Evolutionary conservation across 2,329 filamentous ascomycete genomes (phyloP).

Genomic region (Chrysoporthe austroafricana): DNA sequence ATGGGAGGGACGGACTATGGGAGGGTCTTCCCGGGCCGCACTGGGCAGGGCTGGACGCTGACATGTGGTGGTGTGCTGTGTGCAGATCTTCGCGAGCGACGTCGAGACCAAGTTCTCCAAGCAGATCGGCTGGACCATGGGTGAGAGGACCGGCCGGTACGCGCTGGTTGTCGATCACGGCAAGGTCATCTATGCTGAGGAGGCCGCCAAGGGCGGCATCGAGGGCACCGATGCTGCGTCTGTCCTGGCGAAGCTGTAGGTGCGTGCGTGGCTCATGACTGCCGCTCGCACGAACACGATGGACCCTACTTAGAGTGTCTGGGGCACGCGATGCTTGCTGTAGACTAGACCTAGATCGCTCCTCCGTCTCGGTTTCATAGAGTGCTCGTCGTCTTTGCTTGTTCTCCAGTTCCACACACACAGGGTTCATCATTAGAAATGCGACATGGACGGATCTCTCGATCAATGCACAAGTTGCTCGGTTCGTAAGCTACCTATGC

Average conservation of each 20-base stretch:
- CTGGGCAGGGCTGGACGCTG: slow-evolving; percentile 11
- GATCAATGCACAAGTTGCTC: slow-evolving; percentile 38
- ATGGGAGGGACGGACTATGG: not conserved
- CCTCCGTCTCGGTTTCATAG: slow-evolving; percentile 7
- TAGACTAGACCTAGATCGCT: slow-evolving; percentile 22
- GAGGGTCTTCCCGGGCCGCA: not conserved
- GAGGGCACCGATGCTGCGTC: slow-evolving; percentile 57
- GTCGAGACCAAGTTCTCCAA: slow-evolving; percentile 71
- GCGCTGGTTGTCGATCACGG: slow-evolving; percentile 82
- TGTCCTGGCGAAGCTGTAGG: slow-evolving; percentile 57
- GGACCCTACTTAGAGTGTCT: not conserved
- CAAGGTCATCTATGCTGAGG: slow-evolving; percentile 81
- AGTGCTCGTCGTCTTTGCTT: not conserved
- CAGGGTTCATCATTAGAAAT: not conserved
- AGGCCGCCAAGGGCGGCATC: slow-evolving; percentile 54
- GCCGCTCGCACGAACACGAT: not conserved
- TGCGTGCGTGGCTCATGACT: not conserved
- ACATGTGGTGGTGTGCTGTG: slow-evolving; percentile 8
- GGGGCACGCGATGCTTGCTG: not conserved
- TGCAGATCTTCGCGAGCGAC: slow-evolving; percentile 76
- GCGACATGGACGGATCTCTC: slow-evolving; percentile 9
- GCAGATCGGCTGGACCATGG: slow-evolving; percentile 75
- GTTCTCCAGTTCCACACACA: not conserved
- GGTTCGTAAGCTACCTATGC: slow-evolving; percentile 39
- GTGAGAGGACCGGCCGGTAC: slow-evolving; percentile 77